Conservation (phyloP, 2,329 filamentous ascomycete species). For the Epichloe uncinata region DNA sequence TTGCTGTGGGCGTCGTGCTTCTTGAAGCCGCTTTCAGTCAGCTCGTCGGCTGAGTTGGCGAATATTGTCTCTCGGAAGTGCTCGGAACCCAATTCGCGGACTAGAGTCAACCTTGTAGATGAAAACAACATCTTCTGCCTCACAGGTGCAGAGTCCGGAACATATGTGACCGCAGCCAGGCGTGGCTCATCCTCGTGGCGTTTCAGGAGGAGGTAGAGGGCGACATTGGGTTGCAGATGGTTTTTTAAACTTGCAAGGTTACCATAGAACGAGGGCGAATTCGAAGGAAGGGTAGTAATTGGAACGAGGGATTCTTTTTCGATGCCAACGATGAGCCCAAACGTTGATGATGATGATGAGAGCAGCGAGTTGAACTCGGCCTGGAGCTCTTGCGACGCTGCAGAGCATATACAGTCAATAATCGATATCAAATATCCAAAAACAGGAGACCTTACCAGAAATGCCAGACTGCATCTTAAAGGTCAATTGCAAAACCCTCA, state of each 20-base stretch:
- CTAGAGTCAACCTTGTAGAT: conserved; percentile 59
- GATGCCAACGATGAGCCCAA: conserved; percentile 62
- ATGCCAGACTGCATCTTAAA: conserved; percentile 65
- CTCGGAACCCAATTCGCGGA: conserved; percentile 64
- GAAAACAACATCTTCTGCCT: conserved; percentile 82
- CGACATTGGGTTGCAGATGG: conserved; percentile 51
- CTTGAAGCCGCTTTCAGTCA: conserved; percentile 56
- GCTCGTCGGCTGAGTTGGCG: conserved; percentile 53
- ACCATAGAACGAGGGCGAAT: conserved; percentile 42
- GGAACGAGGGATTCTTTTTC: conserved; percentile 54
- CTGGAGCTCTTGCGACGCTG: conserved; percentile 67
- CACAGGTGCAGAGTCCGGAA: conserved; percentile 66
- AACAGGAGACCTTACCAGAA: conserved; percentile 38
- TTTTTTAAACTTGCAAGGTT: conserved; percentile 52
- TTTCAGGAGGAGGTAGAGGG: conserved; percentile 64
- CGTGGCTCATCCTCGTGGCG: conserved; percentile 43
- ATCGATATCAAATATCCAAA: not conserved
- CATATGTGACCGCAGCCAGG: conserved; percentile 62
- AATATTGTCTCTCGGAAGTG: conserved; percentile 68
- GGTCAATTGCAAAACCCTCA: not conserved
- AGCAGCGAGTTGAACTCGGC: conserved; percentile 59
- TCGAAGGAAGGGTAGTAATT: conserved; percentile 37
- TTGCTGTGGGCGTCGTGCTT: conserved; percentile 56
- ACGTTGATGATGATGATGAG: conserved; percentile 43
- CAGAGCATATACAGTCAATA: not conserved